These are phyloP conservation scores for Tolypocladium ovalisporum DNA, from an alignment of 2,329 filamentous ascomycete genomes.

Conservation along the genomic window DNA sequence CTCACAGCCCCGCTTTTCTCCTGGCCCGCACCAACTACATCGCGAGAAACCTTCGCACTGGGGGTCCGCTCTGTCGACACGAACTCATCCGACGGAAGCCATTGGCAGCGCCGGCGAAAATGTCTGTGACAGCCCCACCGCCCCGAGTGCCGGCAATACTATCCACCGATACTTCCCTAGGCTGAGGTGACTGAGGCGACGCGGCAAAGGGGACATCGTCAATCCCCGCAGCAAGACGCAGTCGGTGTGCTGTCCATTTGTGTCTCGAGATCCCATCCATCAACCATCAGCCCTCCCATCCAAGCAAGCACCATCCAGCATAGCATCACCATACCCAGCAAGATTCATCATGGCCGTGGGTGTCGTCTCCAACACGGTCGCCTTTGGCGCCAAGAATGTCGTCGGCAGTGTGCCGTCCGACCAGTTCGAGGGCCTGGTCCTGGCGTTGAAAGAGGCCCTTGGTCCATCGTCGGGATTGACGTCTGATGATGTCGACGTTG, in stretches of 20 bases:
- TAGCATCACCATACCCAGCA: slow-evolving; percentile 1
- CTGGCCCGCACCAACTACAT: background rate
- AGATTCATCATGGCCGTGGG: slow-evolving; percentile 23
- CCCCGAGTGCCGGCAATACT: slow-evolving; percentile 16
- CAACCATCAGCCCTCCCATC: background rate
- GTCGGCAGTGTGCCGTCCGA: slow-evolving; percentile 20
- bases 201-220: slow-evolving; percentile 5
- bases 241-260: slow-evolving; percentile 15
- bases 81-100: slow-evolving; percentile 1
- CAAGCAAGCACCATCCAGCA: background rate
- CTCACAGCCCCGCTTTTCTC: background rate
- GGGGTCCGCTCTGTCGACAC: background rate
- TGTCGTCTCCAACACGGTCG: slow-evolving; percentile 15
- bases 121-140: slow-evolving; percentile 13
- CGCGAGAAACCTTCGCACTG: background rate
- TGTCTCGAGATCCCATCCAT: background rate
- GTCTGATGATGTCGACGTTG: slow-evolving; percentile 69
- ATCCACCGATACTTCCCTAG: slow-evolving; percentile 13
- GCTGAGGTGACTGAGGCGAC: slow-evolving; percentile 11
- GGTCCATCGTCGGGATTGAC: slow-evolving; percentile 74
- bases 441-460: slow-evolving; percentile 61
- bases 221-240: slow-evolving; percentile 12
- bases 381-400: slow-evolving; percentile 9
- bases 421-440: slow-evolving; percentile 59
- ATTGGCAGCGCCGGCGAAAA: background rate